A percentile compares a stretch with the other conserved stretches of the same genome.
These are phyloP conservation scores for Psophocarpus tetragonolobus DNA, from an alignment of 306 rosid species.

Conservation along the genomic window DNA sequence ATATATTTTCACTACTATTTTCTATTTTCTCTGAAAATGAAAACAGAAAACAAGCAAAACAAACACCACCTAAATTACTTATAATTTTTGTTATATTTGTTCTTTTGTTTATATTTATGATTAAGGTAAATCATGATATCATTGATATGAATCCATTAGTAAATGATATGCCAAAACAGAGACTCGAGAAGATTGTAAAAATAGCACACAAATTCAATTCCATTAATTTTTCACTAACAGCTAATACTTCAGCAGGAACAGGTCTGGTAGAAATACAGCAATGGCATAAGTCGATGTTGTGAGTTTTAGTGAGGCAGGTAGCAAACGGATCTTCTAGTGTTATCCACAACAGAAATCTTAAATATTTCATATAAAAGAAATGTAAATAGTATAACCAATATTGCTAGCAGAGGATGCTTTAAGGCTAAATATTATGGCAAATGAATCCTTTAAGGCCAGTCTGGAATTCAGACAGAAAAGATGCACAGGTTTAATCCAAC, in stretches of 20 bases:
- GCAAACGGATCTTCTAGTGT: conserved; percentile 2
- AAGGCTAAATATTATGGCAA: background rate
- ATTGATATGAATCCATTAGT: conserved; percentile 3
- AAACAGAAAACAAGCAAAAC: too few species aligned
- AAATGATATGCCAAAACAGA: conserved; percentile 22
- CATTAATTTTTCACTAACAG: background rate
- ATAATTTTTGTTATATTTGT: background rate
- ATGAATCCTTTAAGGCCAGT: background rate
- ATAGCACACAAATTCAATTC: conserved; percentile 15
- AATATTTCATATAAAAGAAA: background rate
- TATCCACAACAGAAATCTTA: conserved; percentile 19
- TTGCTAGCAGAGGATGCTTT: background rate
- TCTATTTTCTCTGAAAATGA: too few species aligned
- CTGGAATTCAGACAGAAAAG: conserved; percentile 18
- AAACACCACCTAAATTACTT: too few species aligned
- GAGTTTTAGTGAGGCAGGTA: background rate
- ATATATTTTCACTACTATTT: too few species aligned
- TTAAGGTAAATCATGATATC: background rate
- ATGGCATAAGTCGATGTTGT: conserved; percentile 1
- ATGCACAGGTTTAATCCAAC: conserved; percentile 11
- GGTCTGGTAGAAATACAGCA: conserved; percentile 8
- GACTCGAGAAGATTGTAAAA: background rate
- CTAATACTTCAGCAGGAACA: conserved; percentile 9
- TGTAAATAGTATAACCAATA: background rate
- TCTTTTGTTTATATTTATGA: conserved; percentile 13